These are phyloP conservation scores for Neurospora pannonica DNA, from an alignment of 495 filamentous ascomycete species.

Conservation along the genomic window DNA sequence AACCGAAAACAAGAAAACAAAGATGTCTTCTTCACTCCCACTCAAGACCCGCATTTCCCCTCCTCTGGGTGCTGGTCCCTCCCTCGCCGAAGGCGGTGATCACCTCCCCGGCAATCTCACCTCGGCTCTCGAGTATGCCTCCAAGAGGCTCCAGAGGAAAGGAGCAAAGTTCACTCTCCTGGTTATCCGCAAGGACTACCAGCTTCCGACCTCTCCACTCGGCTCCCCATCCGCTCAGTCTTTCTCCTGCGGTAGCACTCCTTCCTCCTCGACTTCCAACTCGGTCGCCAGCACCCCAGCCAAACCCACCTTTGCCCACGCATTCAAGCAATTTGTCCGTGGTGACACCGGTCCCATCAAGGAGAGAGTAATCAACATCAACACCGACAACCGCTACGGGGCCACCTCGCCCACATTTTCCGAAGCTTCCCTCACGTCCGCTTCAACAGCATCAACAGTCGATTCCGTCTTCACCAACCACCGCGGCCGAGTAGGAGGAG, in stretches of 20 bases:
- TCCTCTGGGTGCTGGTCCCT: slow-evolving; percentile 44
- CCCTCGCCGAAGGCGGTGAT: slow-evolving; percentile 34
- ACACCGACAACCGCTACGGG: slow-evolving; percentile 16
- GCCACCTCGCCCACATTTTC: slow-evolving; percentile 21
- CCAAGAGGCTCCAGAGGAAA: slow-evolving; percentile 38
- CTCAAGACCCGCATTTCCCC: slow-evolving; percentile 43
- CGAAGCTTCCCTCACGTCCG: slow-evolving; percentile 14
- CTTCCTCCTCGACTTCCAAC: slow-evolving; percentile 11
- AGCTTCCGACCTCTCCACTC: slow-evolving; percentile 27
- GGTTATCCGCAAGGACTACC: slow-evolving; percentile 40
- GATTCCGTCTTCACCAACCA: slow-evolving; percentile 12
- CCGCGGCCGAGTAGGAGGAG: not conserved
- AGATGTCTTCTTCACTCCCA: slow-evolving; percentile 15
- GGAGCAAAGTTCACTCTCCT: slow-evolving; percentile 37
- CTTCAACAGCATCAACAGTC: slow-evolving; percentile 13
- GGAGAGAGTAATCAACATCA: slow-evolving; percentile 18
- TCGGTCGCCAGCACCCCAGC: slow-evolving; percentile 20
- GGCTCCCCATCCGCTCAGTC: slow-evolving; percentile 1
- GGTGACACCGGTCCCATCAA: slow-evolving; percentile 18
- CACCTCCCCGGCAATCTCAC: slow-evolving; percentile 35
- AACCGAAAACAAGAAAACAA: not conserved
- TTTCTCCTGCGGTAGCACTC: slow-evolving; percentile 1
- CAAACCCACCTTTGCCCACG: slow-evolving; percentile 18
- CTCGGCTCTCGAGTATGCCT: slow-evolving; percentile 41
- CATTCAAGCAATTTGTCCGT: slow-evolving; percentile 32